Base-by-base conservation (phyloP, 306 rosid species). In the Dryas alaskensis region DNA sequence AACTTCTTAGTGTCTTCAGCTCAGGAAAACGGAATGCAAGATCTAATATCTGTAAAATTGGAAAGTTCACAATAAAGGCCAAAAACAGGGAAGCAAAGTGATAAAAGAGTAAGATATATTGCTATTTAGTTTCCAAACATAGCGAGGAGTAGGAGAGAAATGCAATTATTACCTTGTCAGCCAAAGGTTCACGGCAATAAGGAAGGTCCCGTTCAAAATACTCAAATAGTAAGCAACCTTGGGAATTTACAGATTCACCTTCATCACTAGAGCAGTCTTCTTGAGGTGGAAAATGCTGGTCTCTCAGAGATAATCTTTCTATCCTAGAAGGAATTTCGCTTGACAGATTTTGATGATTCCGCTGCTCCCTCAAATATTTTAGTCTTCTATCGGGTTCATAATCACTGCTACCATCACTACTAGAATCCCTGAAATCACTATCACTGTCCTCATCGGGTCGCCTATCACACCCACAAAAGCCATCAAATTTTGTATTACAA, bases 341-440 rank as follows among this genome's bases (percentile, higher is more conserved):
- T 1, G 79, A 75, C 70, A 84, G 60, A 69, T 54, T 73, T 73
- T 81, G 89, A 74, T 67, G 79, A 79, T 69, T 80, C 72, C 79
- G 74, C 69, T 84, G 90, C 60, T 86, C 88, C 73, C 80, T 80
- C 74, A 40, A 6, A 65, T 76, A 80, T 48, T 85, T 87, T 68
- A 71, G 67, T 74, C 86, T 81, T 74, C 86, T 81, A 65, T 78
- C 86, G 45, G 87, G 80, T 73, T 93, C 97, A 75, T 81, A 79
- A 68, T 91, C 98, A 85, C 92, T 82, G 82, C 97, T 87, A 68
- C 88, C 91, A 60, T 93, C 98, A 80, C 98, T 93, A 75, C 96
- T 86, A 60, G 97, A 89, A 81, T 91, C 98, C 82, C 92, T 80
- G 70, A 82, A 91, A 68, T 93, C 98, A 52, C 92, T 85, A 73